Conservation (phyloP, 2,329 filamentous ascomycete genomes). For the Dothistroma pini region DNA sequence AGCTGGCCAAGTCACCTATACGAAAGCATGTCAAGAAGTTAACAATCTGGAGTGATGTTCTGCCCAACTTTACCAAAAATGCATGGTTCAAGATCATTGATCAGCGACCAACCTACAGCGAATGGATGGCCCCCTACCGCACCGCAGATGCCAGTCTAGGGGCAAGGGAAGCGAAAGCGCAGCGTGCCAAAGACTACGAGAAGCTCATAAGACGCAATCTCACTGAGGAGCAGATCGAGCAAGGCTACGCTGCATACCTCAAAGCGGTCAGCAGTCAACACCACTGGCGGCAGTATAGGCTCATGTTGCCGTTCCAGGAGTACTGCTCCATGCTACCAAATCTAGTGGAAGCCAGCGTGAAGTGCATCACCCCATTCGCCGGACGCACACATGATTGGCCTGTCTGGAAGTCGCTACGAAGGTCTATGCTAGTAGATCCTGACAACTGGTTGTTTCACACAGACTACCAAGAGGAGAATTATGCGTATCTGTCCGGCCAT, state of each 20-base stretch:
- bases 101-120: constrained; percentile 9
- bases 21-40: constrained; percentile 27
- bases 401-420: constrained; percentile 19
- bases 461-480: constrained; percentile 7
- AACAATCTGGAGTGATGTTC: constrained; percentile 28
- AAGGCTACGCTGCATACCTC: constrained; percentile 12
- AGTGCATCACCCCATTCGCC: constrained; percentile 13
- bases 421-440: constrained; percentile 17
- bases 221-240: constrained; percentile 14
- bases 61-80: constrained; percentile 20
- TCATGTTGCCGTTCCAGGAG: constrained; percentile 17
- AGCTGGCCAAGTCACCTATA: constrained; percentile 21
- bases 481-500: constrained; percentile 12
- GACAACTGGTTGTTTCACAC: constrained; percentile 22
- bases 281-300: constrained; percentile 19
- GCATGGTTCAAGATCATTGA: constrained; percentile 12
- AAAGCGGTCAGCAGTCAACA: background rate
- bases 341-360: constrained; percentile 16
- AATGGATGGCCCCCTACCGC: constrained; percentile 4
- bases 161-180: constrained; percentile 8
- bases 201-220: constrained; percentile 17
- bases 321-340: constrained; percentile 23
- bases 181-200: constrained; percentile 12
- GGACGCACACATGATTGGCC: constrained; percentile 15
- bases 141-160: background rate